Conservation (phyloP, 1,284 basidiomycete species). For the Sanghuangporus weigelae region DNA sequence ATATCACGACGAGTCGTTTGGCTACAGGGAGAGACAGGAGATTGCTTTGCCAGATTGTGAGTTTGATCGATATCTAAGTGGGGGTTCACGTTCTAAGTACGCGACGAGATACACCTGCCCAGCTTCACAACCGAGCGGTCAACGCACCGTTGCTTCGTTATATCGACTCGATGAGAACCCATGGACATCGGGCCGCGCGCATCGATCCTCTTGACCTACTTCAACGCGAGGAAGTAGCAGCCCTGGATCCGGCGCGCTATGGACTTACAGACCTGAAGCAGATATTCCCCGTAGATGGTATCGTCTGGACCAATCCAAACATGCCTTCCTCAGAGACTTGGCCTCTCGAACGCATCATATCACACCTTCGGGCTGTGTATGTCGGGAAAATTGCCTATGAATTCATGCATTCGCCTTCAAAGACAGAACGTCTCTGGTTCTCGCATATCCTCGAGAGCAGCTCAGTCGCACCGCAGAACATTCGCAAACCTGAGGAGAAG, state of each 20-base stretch:
- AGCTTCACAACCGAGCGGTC: slow-evolving; percentile 67
- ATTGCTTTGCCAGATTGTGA: slow-evolving; percentile 73
- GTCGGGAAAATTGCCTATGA: slow-evolving; percentile 84
- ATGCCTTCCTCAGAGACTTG: slow-evolving; percentile 51
- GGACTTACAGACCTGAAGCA: slow-evolving; percentile 52
- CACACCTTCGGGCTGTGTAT: slow-evolving; percentile 68
- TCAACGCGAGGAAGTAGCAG: slow-evolving; percentile 78
- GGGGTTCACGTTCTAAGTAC: neutral
- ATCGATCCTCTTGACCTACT: slow-evolving; percentile 86
- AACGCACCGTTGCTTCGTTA: slow-evolving; percentile 83
- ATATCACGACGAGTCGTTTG: slow-evolving; percentile 84
- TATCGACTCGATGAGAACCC: slow-evolving; percentile 78
- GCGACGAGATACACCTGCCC: slow-evolving; percentile 59
- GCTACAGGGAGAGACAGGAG: slow-evolving; percentile 62
- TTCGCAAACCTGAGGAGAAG: slow-evolving; percentile 31
- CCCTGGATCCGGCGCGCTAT: slow-evolving; percentile 75
- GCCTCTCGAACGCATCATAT: slow-evolving; percentile 64
- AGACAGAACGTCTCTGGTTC: slow-evolving; percentile 81
- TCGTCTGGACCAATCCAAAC: slow-evolving; percentile 61
- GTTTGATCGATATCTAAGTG: slow-evolving; percentile 26
- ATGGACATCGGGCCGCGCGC: slow-evolving; percentile 75
- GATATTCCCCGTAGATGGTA: slow-evolving; percentile 73
- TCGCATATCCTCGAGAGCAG: slow-evolving; percentile 75
- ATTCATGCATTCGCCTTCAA: slow-evolving; percentile 82
- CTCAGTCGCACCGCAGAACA: slow-evolving; percentile 33